These are phyloP conservation scores for Lathyrus tuberosus DNA, from an alignment of 306 rosid species.

Conservation along the genomic window DNA sequence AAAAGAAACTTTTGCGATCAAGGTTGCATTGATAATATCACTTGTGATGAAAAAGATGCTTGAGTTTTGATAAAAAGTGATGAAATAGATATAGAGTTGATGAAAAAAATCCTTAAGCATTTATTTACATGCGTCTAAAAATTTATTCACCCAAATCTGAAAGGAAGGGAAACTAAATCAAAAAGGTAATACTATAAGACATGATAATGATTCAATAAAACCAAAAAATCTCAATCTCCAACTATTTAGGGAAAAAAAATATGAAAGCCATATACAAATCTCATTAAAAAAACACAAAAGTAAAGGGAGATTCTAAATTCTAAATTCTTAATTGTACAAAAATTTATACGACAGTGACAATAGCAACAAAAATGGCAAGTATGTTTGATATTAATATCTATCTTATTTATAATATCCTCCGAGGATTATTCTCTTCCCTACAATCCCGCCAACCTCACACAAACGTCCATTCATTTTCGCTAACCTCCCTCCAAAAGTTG, in stretches of 20 bases:
- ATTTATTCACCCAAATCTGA: background rate
- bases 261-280: constrained; percentile 27
- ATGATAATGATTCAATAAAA: background rate
- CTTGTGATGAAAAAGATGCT: background rate
- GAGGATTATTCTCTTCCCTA: constrained; percentile 71
- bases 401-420: constrained; percentile 39
- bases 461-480: constrained; percentile 28
- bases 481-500: constrained; percentile 42
- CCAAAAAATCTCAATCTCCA: background rate
- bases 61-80: too few species aligned
- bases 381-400: constrained; percentile 29
- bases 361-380: constrained; percentile 23
- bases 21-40: background rate
- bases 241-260: constrained; percentile 16
- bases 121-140: constrained; percentile 1
- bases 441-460: constrained; percentile 52
- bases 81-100: background rate
- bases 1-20: too few species aligned
- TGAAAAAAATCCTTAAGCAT: background rate
- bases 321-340: constrained; percentile 3
- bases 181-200: too few species aligned
- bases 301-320: background rate
- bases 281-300: constrained; percentile 19
- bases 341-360: constrained; percentile 22
- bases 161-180: background rate